Evolutionary conservation across 495 filamentous ascomycete genomes (phyloP).

Genomic region (Talaromyces ruber): DNA sequence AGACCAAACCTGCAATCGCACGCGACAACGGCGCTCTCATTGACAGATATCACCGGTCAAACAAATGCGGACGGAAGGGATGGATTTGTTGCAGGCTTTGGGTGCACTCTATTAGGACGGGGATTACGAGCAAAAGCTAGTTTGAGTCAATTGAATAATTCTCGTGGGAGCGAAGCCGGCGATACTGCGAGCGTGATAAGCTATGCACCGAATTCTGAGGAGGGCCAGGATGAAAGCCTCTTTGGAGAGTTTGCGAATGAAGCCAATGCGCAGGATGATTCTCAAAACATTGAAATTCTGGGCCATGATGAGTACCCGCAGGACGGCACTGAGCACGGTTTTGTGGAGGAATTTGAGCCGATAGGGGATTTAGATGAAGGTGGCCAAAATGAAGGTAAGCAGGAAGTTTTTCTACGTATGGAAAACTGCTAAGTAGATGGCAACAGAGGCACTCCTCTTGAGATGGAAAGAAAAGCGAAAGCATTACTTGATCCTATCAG

Average conservation of each 20-base stretch:
- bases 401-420: not conserved
- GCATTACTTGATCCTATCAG: conserved; percentile 92
- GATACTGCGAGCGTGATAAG: conserved; percentile 81
- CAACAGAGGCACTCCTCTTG: conserved; percentile 53
- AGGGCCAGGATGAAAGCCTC: conserved; percentile 73
- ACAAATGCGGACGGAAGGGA: conserved; percentile 33
- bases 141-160: conserved; percentile 36
- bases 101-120: conserved; percentile 1
- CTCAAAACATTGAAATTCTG: conserved; percentile 33
- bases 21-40: conserved; percentile 75
- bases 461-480: conserved; percentile 85
- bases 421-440: not conserved
- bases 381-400: conserved; percentile 58
- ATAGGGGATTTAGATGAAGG: conserved; percentile 56
- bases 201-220: conserved; percentile 64
- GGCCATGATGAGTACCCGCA: conserved; percentile 47
- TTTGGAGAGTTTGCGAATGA: conserved; percentile 55
- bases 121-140: conserved; percentile 31
- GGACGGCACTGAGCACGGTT: conserved; percentile 49
- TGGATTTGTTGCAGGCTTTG: not conserved
- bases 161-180: conserved; percentile 54
- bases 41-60: conserved; percentile 66
- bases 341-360: conserved; percentile 70
- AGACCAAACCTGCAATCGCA: conserved; percentile 53
- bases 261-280: conserved; percentile 14